Evolutionary conservation across 805 yeast genomes (phyloP).

Genomic region (Candida nanaspora): DNA sequence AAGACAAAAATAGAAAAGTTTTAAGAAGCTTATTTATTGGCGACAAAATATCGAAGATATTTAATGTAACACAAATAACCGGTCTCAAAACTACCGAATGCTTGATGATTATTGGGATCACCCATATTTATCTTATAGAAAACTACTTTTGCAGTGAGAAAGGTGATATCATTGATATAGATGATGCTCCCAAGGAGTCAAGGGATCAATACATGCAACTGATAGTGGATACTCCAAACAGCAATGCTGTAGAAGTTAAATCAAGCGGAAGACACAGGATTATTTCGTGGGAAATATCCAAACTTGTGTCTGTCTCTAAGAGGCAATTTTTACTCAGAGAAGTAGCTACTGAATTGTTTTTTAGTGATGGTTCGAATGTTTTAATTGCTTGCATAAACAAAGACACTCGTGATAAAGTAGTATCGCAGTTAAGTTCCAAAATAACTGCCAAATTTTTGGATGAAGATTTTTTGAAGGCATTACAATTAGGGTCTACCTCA

Average conservation of each 20-base stretch:
- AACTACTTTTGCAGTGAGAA: conserved; percentile 49
- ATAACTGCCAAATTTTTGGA: conserved; percentile 48
- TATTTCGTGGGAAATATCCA: conserved; percentile 53
- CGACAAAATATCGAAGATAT: conserved; percentile 62
- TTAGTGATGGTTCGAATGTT: conserved; percentile 64
- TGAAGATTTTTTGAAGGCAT: conserved; percentile 44
- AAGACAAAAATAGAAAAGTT: conserved; percentile 71
- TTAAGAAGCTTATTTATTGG: conserved; percentile 60
- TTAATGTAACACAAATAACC: conserved; percentile 69
- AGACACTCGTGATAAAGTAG: conserved; percentile 49
- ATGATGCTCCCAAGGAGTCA: conserved; percentile 53
- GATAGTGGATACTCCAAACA: conserved; percentile 35
- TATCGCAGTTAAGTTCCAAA: conserved; percentile 38
- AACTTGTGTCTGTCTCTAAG: conserved; percentile 59
- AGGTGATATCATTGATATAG: conserved; percentile 54
- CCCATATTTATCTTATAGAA: conserved; percentile 60
- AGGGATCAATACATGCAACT: conserved; percentile 67
- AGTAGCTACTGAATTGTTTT: conserved; percentile 73
- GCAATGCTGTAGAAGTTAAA: conserved; percentile 8
- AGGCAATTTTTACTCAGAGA: conserved; percentile 73
- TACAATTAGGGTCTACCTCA: conserved; percentile 38
- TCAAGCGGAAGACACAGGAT: conserved; percentile 33
- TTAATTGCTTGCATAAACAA: conserved; percentile 57
- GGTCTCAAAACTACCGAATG: conserved; percentile 79
- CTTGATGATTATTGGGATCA: conserved; percentile 59